Conservation (phyloP, 2,329 filamentous ascomycete species). For the Aureobasidium sp. region DNA sequence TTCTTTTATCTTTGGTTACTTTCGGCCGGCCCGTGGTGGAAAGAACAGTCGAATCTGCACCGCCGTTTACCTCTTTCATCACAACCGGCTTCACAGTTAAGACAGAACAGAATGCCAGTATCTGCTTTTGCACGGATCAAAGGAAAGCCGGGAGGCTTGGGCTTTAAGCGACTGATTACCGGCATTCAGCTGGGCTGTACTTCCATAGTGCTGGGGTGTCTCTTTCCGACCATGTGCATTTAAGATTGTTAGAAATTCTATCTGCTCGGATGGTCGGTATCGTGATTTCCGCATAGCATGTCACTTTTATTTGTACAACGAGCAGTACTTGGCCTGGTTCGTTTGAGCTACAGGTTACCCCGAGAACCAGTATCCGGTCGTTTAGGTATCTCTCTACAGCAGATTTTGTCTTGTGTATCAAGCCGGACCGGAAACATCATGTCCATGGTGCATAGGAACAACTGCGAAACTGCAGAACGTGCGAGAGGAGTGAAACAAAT, state of each 20-base stretch:
- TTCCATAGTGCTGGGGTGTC: neutral
- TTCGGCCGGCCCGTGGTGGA: neutral
- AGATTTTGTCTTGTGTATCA: neutral
- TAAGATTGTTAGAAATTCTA: neutral
- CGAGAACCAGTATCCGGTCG: neutral
- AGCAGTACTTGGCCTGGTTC: neutral
- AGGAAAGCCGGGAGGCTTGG: neutral
- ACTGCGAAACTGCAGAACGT: no score
- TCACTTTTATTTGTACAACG: neutral
- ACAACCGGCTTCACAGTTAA: neutral
- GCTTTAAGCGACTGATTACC: neutral
- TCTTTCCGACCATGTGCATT: neutral
- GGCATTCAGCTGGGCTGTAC: neutral
- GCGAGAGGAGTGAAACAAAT: neutral
- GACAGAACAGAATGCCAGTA: neutral
- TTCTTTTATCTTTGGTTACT: neutral
- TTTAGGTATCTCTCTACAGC: neutral
- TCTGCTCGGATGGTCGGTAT: neutral
- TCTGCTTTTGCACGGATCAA: neutral
- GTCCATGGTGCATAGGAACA: neutral
- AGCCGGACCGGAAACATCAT: neutral
- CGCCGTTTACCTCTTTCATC: neutral
- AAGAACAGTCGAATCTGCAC: neutral
- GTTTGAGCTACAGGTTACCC: neutral
- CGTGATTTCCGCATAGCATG: neutral